phyloP scores from a whole-genome alignment of 2,329 filamentous ascomycete species.

The Metarhizium rileyi region DNA sequence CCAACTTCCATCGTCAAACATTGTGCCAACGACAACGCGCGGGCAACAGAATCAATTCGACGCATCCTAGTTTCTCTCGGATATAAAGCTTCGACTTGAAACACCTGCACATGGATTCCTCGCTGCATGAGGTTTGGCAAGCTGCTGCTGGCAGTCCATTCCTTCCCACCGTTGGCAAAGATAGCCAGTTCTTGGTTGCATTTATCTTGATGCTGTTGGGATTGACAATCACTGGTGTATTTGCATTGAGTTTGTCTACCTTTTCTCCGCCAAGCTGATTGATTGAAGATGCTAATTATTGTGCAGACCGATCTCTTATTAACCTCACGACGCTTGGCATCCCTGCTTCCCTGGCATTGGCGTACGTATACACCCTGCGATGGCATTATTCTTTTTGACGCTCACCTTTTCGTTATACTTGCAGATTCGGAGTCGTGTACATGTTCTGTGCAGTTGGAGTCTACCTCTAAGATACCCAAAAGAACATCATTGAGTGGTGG shows the following conservation, averaged over 20 bases:
- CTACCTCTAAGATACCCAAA: constrained; percentile 68
- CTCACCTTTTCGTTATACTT: constrained; percentile 1
- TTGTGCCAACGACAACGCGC: not conserved
- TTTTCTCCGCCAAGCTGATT: not conserved
- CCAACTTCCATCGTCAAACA: not conserved
- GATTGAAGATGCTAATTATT: not conserved
- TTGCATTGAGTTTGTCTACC: constrained; percentile 74
- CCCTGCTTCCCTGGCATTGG: constrained; percentile 80
- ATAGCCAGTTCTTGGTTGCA: constrained; percentile 72
- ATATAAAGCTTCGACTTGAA: not conserved
- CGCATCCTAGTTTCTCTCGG: not conserved
- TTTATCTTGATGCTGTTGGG: constrained; percentile 66
- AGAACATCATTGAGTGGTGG: constrained; percentile 7
- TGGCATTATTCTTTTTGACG: not conserved
- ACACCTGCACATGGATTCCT: constrained; percentile 57
- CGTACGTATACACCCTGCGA: constrained; percentile 47
- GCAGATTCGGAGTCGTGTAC: constrained; percentile 85
- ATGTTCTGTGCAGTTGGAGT: constrained; percentile 99
- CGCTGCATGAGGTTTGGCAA: constrained; percentile 86
- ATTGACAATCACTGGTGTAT: constrained; percentile 64
- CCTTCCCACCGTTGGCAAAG: constrained; percentile 68
- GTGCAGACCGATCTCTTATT: constrained; percentile 66
- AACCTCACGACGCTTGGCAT: constrained; percentile 71
- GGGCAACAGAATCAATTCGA: not conserved
- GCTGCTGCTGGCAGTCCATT: constrained; percentile 83